Conservation (phyloP, 2,329 filamentous ascomycete species). For the Penicillium italicum region DNA sequence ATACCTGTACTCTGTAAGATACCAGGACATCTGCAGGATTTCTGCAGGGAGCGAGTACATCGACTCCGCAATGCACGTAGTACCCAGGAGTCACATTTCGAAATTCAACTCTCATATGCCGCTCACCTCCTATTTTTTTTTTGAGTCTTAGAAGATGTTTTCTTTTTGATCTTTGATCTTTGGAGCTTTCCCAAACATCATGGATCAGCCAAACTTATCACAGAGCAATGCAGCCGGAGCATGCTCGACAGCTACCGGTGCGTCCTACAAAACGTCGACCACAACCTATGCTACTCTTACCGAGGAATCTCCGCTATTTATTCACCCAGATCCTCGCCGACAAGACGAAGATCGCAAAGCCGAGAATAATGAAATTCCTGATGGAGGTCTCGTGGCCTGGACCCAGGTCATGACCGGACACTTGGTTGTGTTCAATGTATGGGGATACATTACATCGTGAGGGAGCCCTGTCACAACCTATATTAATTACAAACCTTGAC, state of each 20-base stretch:
- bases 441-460: constrained; percentile 12
- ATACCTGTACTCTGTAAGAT: neutral
- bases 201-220: neutral
- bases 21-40: neutral
- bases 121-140: neutral
- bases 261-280: neutral
- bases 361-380: constrained; percentile 17
- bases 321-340: neutral
- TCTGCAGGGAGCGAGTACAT: neutral
- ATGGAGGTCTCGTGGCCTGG: constrained; percentile 33
- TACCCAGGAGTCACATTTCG: neutral
- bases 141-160: neutral
- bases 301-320: neutral
- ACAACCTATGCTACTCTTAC: neutral
- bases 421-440: constrained; percentile 27
- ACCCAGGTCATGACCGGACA: constrained; percentile 30
- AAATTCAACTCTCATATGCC: neutral
- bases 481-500: neutral
- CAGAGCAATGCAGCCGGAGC: neutral
- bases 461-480: neutral
- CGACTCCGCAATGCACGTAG: neutral
- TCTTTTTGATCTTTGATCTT: neutral
- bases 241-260: neutral
- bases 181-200: neutral
- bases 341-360: constrained; percentile 3